Conservation (phyloP, 495 filamentous ascomycete genomes). For the Lepraria neglecta region DNA sequence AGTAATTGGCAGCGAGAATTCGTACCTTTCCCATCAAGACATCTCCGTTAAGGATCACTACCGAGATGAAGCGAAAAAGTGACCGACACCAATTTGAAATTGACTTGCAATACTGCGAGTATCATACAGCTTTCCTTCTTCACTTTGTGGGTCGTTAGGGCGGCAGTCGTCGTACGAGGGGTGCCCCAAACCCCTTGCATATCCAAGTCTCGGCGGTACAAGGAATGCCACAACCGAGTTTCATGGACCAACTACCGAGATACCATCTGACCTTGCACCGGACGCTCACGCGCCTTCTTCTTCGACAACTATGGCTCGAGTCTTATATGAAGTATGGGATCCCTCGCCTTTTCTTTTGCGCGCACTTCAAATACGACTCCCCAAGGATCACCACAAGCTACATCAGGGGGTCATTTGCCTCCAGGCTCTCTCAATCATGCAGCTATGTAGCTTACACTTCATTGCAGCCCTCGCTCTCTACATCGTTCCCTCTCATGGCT, state of each 20-base stretch:
- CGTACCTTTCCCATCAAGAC: no score
- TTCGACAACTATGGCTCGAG: not conserved
- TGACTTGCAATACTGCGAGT: no score
- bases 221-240: not conserved
- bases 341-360: not conserved
- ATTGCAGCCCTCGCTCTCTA: not conserved
- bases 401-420: not conserved
- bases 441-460: no score
- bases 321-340: not conserved
- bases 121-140: no score
- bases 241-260: not conserved
- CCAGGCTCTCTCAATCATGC: not conserved
- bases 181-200: not conserved
- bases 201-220: not conserved
- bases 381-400: not conserved
- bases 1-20: no score
- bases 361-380: not conserved
- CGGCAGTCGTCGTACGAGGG: not conserved
- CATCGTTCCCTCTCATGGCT: not conserved
- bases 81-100: no score
- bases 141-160: not conserved
- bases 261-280: not conserved
- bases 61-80: no score
- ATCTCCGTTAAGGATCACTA: no score
- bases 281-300: not conserved